These are phyloP conservation scores for Rhynchosporium agropyri DNA, from an alignment of 2,329 filamentous ascomycete genomes.

Conservation along the genomic window DNA sequence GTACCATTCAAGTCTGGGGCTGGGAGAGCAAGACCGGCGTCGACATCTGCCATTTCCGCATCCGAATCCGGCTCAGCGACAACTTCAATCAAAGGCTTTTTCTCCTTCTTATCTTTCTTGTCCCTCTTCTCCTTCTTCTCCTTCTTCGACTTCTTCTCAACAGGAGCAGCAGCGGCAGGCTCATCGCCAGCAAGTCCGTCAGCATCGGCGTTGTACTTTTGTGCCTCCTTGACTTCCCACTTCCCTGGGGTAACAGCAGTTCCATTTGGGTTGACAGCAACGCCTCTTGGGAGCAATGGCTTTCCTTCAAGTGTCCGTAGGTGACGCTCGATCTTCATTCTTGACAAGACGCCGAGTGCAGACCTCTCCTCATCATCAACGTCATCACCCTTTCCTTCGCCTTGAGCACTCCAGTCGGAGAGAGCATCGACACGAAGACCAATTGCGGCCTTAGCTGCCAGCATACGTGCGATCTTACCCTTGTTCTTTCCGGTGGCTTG, in stretches of 20 bases:
- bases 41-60: constrained; percentile 39
- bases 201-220: constrained; percentile 93
- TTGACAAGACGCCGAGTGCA: constrained; percentile 72
- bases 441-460: constrained; percentile 90
- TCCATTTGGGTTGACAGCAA: constrained; percentile 74
- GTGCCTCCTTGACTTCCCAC: constrained; percentile 88
- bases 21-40: constrained; percentile 29
- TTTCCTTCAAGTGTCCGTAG: constrained; percentile 86
- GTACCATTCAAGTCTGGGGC: constrained; percentile 31
- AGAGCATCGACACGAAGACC: constrained; percentile 92
- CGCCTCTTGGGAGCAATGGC: constrained; percentile 76
- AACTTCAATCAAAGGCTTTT: constrained; percentile 39
- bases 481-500: constrained; percentile 98
- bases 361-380: constrained; percentile 88
- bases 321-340: constrained; percentile 74
- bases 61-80: constrained; percentile 36
- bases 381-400: constrained; percentile 62
- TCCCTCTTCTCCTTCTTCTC: constrained; percentile 49
- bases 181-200: constrained; percentile 78
- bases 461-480: constrained; percentile 97
- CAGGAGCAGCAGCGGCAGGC: constrained; percentile 53
- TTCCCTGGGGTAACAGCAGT: constrained; percentile 66
- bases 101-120: constrained; percentile 34
- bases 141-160: constrained; percentile 50
- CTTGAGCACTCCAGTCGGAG: constrained; percentile 72